Percentiles rank a stretch among this genome's conserved stretches.
Conservation (phyloP, 495 filamentous ascomycete species). For the Jackrogersella minutella region DNA sequence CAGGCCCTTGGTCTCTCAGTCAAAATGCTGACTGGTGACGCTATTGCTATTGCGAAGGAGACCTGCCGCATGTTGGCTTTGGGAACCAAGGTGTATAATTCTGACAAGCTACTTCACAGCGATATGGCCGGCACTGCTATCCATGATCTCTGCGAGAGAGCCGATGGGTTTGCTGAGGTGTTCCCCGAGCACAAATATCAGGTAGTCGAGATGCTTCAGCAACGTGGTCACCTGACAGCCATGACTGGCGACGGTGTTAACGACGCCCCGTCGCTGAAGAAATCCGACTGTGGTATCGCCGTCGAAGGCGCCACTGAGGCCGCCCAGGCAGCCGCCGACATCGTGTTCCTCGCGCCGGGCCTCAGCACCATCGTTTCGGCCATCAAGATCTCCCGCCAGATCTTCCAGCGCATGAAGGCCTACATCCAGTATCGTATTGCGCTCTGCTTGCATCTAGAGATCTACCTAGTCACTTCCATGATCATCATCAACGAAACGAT, state of each 20-base stretch:
- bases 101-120: conserved; percentile 80
- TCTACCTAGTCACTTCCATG: conserved; percentile 89
- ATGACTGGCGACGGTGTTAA: conserved; percentile 99
- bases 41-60: conserved; percentile 88
- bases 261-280: conserved; percentile 93
- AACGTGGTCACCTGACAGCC: conserved; percentile 91
- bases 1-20: conserved; percentile 83
- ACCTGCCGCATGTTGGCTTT: conserved; percentile 86
- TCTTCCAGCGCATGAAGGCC: conserved; percentile 95
- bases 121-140: conserved; percentile 89
- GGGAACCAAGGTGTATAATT: conserved; percentile 91
- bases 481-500: conserved; percentile 79
- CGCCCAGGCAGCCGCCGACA: conserved; percentile 88
- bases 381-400: conserved; percentile 89
- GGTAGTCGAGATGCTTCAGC: conserved; percentile 94
- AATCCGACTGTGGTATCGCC: conserved; percentile 90
- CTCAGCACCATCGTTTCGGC: conserved; percentile 90
- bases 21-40: conserved; percentile 95
- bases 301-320: conserved; percentile 91
- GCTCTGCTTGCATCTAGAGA: conserved; percentile 83
- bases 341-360: conserved; percentile 88
- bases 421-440: conserved; percentile 96
- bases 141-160: conserved; percentile 90
- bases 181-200: conserved; percentile 98
- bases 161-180: conserved; percentile 92